A percentile compares a stretch with the other conserved stretches of the same genome.
phyloP scores from a whole-genome alignment of 768 basidiomycete species.

The Tricholoma bakamatsutake region DNA sequence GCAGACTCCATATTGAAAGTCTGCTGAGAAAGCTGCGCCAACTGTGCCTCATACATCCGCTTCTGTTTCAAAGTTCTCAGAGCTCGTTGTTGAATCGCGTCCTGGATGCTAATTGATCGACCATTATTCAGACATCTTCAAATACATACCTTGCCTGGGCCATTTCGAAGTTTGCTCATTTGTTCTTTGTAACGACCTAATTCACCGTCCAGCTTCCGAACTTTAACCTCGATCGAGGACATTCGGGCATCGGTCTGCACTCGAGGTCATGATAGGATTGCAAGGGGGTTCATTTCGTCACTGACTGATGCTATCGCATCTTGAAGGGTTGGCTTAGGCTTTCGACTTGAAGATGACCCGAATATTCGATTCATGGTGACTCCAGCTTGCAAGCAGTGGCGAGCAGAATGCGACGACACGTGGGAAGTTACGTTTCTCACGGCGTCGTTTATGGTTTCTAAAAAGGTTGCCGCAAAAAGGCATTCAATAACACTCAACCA shows the following conservation, averaged over 20 bases:
- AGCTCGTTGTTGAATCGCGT: slow-evolving; percentile 92
- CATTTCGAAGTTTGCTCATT: slow-evolving; percentile 88
- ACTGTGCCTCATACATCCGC: slow-evolving; percentile 91
- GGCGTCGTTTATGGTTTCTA: too few relatives aligned
- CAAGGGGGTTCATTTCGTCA: slow-evolving; percentile 8
- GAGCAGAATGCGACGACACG: too few relatives aligned
- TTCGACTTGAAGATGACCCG: slow-evolving; percentile 66
- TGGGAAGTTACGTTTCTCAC: too few relatives aligned
- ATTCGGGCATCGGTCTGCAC: slow-evolving; percentile 80
- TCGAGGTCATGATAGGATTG: slow-evolving; percentile 8
- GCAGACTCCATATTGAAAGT: slow-evolving; percentile 99
- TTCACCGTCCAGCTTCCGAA: slow-evolving; percentile 95
- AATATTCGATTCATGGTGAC: slow-evolving; percentile 73
- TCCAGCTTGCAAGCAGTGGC: neutral
- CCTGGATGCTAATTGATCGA: slow-evolving; percentile 35
- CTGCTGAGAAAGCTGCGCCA: slow-evolving; percentile 88
- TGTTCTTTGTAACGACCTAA: slow-evolving; percentile 90
- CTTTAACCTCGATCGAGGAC: slow-evolving; percentile 90
- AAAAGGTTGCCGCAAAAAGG: too few relatives aligned
- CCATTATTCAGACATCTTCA: neutral
- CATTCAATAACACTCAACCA: too few relatives aligned
- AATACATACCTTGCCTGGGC: slow-evolving; percentile 81
- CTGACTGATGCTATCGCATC: slow-evolving; percentile 91
- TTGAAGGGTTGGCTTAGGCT: slow-evolving; percentile 78
- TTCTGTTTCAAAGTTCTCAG: slow-evolving; percentile 91